Conservation (phyloP, 2,329 filamentous ascomycete species). For the Hymenoscyphus infarciens region DNA sequence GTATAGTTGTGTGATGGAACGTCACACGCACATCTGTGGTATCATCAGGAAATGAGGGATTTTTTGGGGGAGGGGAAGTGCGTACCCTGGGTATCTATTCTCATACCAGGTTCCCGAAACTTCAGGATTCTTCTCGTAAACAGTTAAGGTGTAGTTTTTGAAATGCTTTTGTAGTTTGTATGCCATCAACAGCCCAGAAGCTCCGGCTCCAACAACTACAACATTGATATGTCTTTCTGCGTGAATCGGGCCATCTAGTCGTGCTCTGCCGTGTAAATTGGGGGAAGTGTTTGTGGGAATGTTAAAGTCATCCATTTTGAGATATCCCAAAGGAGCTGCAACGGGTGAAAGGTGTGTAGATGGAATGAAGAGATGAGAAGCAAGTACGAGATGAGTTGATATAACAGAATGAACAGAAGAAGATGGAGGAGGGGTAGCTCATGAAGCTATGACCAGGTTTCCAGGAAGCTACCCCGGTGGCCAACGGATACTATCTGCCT, state of each 20-base stretch:
- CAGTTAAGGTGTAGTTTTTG: constrained; percentile 38
- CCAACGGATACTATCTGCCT: constrained; percentile 8
- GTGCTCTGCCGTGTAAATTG: constrained; percentile 12
- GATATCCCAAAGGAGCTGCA: not conserved
- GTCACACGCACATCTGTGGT: constrained; percentile 48
- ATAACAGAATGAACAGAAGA: not conserved
- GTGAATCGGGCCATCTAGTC: constrained; percentile 26
- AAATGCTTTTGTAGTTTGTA: constrained; percentile 48
- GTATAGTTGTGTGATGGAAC: constrained; percentile 53
- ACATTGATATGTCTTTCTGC: constrained; percentile 30
- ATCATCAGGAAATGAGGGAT: constrained; percentile 38
- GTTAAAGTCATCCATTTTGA: constrained; percentile 21
- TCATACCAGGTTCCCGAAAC: constrained; percentile 51
- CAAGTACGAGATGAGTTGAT: not conserved
- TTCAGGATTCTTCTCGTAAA: constrained; percentile 48
- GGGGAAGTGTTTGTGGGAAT: constrained; percentile 14
- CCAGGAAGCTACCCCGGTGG: constrained; percentile 4
- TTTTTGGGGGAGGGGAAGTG: constrained; percentile 21
- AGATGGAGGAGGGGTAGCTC: not conserved
- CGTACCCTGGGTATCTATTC: constrained; percentile 44
- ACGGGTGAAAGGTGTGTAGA: not conserved
- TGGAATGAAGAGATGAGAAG: constrained; percentile 1
- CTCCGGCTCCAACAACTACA: constrained; percentile 45
- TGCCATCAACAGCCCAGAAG: constrained; percentile 45
- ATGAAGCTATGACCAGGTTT: constrained; percentile 8